phyloP scores from a whole-genome alignment of 768 basidiomycete genomes.

The Clitopilus passeckerianus region DNA sequence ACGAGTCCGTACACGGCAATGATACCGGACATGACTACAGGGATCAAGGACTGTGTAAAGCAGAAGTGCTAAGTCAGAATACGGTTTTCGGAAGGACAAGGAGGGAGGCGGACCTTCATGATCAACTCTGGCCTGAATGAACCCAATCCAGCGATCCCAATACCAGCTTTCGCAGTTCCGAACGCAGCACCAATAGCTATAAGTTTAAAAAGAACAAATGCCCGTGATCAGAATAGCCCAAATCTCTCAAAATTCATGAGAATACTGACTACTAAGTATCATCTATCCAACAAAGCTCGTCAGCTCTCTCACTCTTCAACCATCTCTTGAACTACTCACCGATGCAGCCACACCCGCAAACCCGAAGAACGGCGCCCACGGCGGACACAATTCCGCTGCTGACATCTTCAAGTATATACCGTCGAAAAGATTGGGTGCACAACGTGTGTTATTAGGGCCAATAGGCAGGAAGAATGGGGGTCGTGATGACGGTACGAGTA shows the following conservation, averaged over 20 bases:
- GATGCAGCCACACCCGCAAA: conserved; percentile 95
- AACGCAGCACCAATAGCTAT: conserved; percentile 95
- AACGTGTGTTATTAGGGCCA: neutral
- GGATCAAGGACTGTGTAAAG: conserved; percentile 73
- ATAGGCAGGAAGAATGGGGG: neutral
- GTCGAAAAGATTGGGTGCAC: neutral
- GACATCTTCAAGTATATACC: neutral
- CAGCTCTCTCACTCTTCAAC: conserved; percentile 1
- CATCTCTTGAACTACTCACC: conserved; percentile 41
- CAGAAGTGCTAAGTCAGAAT: neutral
- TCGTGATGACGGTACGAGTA: neutral
- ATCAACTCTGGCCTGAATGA: conserved; percentile 94
- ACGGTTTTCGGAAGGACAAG: neutral
- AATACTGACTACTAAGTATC: conserved; percentile 85
- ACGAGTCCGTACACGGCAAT: conserved; percentile 97
- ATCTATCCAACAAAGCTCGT: conserved; percentile 48
- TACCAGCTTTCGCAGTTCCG: conserved; percentile 95
- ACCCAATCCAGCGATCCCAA: conserved; percentile 93
- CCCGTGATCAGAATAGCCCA: conserved; percentile 5
- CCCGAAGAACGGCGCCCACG: conserved; percentile 97
- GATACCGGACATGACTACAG: conserved; percentile 98
- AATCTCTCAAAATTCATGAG: neutral
- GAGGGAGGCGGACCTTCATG: conserved; percentile 73
- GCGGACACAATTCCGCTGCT: conserved; percentile 51
- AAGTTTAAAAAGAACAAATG: conserved; percentile 4